Percentiles rank a stretch among this genome's conserved stretches.
Evolutionary conservation across 2,329 filamentous ascomycete genomes (phyloP).

Genomic region (Blastomyces emzantsi): DNA sequence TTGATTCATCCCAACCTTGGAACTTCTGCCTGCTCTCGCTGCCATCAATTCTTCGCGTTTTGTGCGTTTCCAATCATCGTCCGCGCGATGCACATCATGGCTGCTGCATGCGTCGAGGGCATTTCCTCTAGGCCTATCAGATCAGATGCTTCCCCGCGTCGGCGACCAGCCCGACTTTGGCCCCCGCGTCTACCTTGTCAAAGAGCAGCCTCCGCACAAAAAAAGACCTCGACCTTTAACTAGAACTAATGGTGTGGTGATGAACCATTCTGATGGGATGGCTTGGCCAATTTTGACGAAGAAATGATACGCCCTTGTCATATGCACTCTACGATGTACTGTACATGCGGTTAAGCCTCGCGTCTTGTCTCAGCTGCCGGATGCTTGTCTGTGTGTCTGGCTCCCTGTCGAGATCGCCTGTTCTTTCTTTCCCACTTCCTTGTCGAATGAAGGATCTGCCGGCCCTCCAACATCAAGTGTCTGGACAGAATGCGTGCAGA

Average conservation of each 20-base stretch:
- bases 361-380: slow-evolving; percentile 1
- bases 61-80: neutral
- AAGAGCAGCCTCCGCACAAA: neutral
- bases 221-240: neutral
- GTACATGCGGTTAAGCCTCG: neutral
- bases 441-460: neutral
- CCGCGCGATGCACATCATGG: neutral
- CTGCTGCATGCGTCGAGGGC: neutral
- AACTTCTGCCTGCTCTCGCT: neutral
- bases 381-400: neutral
- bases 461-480: neutral
- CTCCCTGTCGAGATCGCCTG: slow-evolving; percentile 4
- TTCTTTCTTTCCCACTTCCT: neutral
- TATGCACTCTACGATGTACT: neutral
- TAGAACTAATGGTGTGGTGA: neutral
- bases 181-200: neutral
- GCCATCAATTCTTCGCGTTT: neutral
- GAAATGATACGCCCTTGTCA: neutral
- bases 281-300: neutral
- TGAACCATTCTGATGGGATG: slow-evolving; percentile 4
- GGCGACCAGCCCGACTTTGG: neutral
- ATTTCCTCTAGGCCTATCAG: neutral
- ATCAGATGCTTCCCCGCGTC: neutral
- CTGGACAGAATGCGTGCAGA: neutral
- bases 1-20: neutral